phyloP scores from a whole-genome alignment of 768 basidiomycete genomes.

The Pleurotus eryngii region DNA sequence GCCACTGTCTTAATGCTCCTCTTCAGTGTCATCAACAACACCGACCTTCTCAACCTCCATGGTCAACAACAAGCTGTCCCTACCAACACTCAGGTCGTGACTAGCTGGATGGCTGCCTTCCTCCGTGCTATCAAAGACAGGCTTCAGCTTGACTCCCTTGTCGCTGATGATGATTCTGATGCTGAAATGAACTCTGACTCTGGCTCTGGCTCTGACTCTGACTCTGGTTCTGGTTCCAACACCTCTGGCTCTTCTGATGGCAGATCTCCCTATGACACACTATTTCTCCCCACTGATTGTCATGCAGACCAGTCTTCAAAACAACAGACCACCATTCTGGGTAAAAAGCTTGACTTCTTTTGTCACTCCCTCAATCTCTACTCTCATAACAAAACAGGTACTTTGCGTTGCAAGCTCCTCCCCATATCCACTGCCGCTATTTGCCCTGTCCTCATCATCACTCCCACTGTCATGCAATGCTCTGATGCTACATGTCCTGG shows the following conservation, averaged over 20 bases:
- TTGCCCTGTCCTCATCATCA: not conserved
- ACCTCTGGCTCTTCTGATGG: not conserved
- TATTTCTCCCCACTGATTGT: not conserved
- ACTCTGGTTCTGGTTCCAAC: not conserved
- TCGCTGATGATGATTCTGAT: not conserved
- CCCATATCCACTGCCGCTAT: not conserved
- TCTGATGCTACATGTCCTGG: not conserved
- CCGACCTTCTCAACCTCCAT: constrained; percentile 5
- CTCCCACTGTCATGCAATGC: constrained; percentile 4
- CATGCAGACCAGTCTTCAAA: too few relatives aligned
- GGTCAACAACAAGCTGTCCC: not conserved
- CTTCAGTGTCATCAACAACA: not conserved
- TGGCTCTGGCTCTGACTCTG: not conserved
- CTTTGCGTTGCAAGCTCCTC: not conserved
- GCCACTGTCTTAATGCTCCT: constrained; percentile 5
- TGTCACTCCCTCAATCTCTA: too few relatives aligned
- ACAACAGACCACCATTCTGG: too few relatives aligned
- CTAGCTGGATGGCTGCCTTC: not conserved
- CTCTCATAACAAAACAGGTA: too few relatives aligned
- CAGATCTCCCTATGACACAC: not conserved
- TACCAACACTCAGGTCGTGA: not conserved
- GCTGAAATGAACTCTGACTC: not conserved
- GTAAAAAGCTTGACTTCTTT: too few relatives aligned
- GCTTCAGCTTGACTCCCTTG: not conserved
- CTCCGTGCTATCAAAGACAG: not conserved